Base-by-base conservation (phyloP, 2,329 filamentous ascomycete genomes). In the Trichoderma breve region DNA sequence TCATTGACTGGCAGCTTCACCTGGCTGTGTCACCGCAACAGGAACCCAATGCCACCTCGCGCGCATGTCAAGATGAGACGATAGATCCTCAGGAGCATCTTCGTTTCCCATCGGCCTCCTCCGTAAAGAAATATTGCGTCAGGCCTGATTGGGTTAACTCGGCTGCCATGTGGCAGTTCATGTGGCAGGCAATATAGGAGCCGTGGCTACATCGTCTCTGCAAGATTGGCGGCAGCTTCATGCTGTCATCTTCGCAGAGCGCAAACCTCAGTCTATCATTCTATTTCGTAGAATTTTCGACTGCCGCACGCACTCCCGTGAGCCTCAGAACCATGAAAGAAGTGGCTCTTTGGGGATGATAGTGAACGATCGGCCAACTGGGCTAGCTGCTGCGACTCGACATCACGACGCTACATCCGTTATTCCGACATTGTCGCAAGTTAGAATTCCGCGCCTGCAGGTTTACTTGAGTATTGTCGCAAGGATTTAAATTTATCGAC, bases 161-260 rank as follows among this genome's bases (percentile, higher is more conserved):
- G 39, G 24, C 51, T 30, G 34, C 24, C 24, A 26, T 36, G 36
- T 60, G 18, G 55, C 18, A 55, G 43, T 28, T 32, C 24, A 12
- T n/a, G 60, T 36, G 53, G 47, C 18, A 32, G 15, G 21, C 32
- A 12, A 36, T 39, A 36, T 28, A 61, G 18, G 30, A 53, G 26
- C 15, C 57, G 21, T 53, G 30, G 65, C 67, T 7, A 62, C 60
- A 36, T 21, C 28, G 21, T 15, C 67, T 62, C 39, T 62, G 21
- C 39, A 51, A 62, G 57, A 26, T 53, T 70, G 39, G 39, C 39
- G 28, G 67, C 57, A 34, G 30, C 67, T 53, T 36, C 30, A 61
- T 70, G 57, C 67, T 21, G 57, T 70, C 67, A 70, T 70, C 67
- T 24, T 61, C 9, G 21, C 67, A 36, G 57, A 70, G 67, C 67